These are phyloP conservation scores for Fusarium tanahbumbuense DNA, from an alignment of 2,329 filamentous ascomycete species.

Conservation along the genomic window DNA sequence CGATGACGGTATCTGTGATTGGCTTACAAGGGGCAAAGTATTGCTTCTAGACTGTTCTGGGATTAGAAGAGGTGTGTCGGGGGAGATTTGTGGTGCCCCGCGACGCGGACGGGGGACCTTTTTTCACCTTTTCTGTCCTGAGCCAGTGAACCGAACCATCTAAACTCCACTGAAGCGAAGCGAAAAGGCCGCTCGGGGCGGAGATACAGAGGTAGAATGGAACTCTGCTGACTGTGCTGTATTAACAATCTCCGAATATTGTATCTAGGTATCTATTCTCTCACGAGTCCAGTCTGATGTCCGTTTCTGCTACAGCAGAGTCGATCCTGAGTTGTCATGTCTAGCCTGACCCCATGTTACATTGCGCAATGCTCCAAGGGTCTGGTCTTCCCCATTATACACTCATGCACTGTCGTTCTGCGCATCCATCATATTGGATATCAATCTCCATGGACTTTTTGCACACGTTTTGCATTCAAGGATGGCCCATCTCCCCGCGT, in stretches of 20 bases:
- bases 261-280: neutral
- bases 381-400: neutral
- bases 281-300: neutral
- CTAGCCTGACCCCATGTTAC: neutral
- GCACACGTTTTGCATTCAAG: slow-evolving; percentile 10
- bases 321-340: slow-evolving; percentile 2
- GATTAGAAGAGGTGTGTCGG: slow-evolving; percentile 23
- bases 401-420: neutral
- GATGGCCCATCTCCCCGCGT: slow-evolving; percentile 25
- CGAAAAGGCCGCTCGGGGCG: slow-evolving; percentile 18
- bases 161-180: slow-evolving; percentile 22
- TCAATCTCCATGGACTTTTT: slow-evolving; percentile 6
- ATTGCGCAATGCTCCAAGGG: neutral
- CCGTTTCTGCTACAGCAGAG: neutral
- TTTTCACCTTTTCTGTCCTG: neutral
- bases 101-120: slow-evolving; percentile 4
- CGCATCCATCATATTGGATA: neutral
- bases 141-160: neutral
- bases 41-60: neutral
- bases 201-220: slow-evolving; percentile 5
- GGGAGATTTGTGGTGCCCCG: slow-evolving; percentile 12
- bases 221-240: slow-evolving; percentile 4
- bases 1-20: slow-evolving; percentile 23
- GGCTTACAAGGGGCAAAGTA: neutral
- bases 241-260: slow-evolving; percentile 1